Evolutionary conservation across 2,329 filamentous ascomycete genomes (phyloP), one percentile per base, ranked within the genome.

Genomic region (Atkinsonella texensis): DNA sequence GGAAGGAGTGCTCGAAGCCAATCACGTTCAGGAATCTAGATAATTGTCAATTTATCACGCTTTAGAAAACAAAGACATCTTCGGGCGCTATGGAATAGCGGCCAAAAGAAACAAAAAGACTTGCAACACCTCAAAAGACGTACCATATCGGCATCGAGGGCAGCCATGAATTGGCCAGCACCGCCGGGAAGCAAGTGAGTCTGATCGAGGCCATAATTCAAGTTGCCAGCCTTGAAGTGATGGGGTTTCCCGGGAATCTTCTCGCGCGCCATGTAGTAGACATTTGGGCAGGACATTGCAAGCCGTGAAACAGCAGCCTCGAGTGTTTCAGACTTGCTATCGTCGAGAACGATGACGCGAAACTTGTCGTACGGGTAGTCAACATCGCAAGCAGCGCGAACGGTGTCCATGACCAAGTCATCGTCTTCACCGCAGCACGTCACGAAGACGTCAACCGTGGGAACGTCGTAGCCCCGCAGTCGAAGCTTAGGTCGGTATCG

Each of bases 61-160:
- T 28, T 5, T 8, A 4, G 28, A 28, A 6, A 6, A 6, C 28
- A 8, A 28, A 28, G 7, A 28, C 31, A n/a, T 10, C 41, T 43
- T 23, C 20, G 20, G 12, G 11, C 7, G 41, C n/a, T 8, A 23
- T 35, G 2, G n/a, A 42, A 23, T 42, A 4, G 33, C 4, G n/a
- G 11, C 42, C 5, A 8, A 38, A 12, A 15, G 2, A 20, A 18
- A 13, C 4, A 4, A 15, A 31, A 13, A 28, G 5, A 10, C 8
- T 23, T 23, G 20, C 20, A 23, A 23, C 20, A 23, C 4, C 20
- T 23, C 4, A 23, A 23, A 42, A 44, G 20, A 56, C 63, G 44
- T 63, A 72, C 69, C 81, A 85, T 84, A 60, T 85, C 81, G 18
- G 80, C 81, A 60, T 85, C 81, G 35, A 85, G 67, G 40, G 77